Base-by-base conservation (phyloP, 169 alveolate genomes). In the Eimeria tenella region DNA sequence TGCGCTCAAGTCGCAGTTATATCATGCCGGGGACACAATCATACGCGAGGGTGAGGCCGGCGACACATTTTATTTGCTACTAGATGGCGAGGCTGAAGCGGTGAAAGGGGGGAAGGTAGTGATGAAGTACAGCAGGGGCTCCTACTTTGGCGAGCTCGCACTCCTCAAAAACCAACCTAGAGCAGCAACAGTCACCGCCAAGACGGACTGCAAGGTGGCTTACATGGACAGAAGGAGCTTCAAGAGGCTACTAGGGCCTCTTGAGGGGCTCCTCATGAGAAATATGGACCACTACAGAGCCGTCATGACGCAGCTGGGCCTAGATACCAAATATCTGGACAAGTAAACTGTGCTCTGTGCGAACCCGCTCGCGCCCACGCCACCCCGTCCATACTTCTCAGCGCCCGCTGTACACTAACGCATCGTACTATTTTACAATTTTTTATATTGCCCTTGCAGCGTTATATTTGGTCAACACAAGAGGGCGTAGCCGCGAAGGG, bases 81-180 rank as follows among this genome's bases (percentile, higher is more conserved):
- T 96, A 87, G 98, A 97, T 73, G 99, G 99, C 50, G 95, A 95
- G 65, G 98, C 99, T 25, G 97, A 96, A 86, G 99, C 99, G 4
- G 95, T 93, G 97, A 52, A 99, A 97, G 96, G 97, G 97, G 93
- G 95, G 95, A 79, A 93, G 94, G 94, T 5, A 17, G 83, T 23
- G 97, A 74, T 95, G 87, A 25, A 75, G 58, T 86, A 77, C 77
- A 71, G 58, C 79, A 96, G 93, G 84, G 99, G 99, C 1, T 98
- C 98, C 90, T 98, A 98, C 96, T 99, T 99, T 94, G 99, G 99
- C 31, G 99, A 99, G 96, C 96, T 99, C 53, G 99, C 99, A 56
- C 84, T 95, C 50, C 73, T 95, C 23, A 91, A 84, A 17, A 98
- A 98, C 25, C 98, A 98, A 31, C 99, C 99, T 13, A 96, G 99